phyloP scores from a whole-genome alignment of 495 filamentous ascomycete species.

The Aeminium ludgeri region DNA sequence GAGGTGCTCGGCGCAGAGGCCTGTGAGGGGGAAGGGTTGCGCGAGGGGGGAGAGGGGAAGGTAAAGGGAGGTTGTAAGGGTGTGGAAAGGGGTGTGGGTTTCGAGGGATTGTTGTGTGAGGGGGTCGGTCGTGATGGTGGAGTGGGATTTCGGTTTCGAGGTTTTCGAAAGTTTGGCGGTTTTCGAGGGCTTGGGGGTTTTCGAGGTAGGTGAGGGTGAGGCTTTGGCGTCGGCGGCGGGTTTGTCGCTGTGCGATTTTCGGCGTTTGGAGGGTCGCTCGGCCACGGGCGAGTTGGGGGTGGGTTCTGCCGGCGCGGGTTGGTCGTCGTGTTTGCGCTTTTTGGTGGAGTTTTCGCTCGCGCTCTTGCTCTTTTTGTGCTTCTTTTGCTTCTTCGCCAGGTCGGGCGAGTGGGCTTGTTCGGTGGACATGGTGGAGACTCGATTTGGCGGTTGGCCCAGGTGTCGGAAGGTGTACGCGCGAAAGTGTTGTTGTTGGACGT shows the following conservation, averaged over 20 bases:
- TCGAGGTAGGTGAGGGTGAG: background rate
- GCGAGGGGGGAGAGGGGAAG: slow-evolving; percentile 54
- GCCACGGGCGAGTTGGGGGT: background rate
- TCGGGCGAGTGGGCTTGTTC: background rate
- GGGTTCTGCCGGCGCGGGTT: background rate
- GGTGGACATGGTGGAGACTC: background rate
- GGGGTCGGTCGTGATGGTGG: background rate
- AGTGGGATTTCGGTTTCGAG: background rate
- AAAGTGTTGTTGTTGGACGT: background rate
- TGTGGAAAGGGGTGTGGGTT: slow-evolving; percentile 38
- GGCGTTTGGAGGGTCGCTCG: background rate
- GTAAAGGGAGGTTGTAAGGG: slow-evolving; percentile 49
- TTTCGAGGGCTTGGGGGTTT: background rate
- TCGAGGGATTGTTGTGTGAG: background rate
- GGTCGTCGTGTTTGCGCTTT: slow-evolving; percentile 10
- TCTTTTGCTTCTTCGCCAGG: slow-evolving; percentile 1
- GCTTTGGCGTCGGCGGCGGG: background rate
- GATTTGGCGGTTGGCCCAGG: no score
- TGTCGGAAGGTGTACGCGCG: no score
- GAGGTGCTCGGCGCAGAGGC: slow-evolving; percentile 54
- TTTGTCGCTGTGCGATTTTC: background rate
- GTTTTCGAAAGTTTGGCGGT: background rate
- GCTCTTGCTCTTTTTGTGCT: background rate
- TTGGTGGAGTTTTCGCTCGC: slow-evolving; percentile 1
- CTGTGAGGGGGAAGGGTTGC: slow-evolving; percentile 43